phyloP scores from a whole-genome alignment of 306 rosid genomes.

The Fragaria vesca region DNA sequence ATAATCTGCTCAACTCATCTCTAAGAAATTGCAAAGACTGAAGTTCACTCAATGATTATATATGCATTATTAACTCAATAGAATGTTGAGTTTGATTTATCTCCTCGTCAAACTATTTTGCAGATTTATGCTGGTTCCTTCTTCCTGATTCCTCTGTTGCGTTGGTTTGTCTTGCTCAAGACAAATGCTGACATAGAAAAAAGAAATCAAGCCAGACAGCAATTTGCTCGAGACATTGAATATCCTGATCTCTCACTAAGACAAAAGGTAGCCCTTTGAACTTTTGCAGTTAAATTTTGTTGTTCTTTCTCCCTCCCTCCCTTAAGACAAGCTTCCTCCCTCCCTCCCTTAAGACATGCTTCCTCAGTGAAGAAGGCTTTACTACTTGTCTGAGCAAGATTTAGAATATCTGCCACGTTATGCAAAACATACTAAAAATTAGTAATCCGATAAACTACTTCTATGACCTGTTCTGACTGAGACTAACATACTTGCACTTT shows the following conservation, averaged over 20 bases:
- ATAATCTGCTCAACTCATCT: neutral
- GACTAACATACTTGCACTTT: neutral
- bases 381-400: neutral
- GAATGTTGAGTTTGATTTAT: constrained; percentile 19
- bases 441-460: neutral
- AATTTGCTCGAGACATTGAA: constrained; percentile 68
- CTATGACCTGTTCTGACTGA: neutral
- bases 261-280: constrained; percentile 58
- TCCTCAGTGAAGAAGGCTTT: neutral
- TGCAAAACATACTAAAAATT: neutral
- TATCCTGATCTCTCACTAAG: constrained; percentile 73
- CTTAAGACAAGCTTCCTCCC: no score
- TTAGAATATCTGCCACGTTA: neutral
- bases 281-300: neutral
- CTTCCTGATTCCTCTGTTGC: constrained; percentile 91
- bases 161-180: constrained; percentile 61
- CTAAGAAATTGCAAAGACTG: neutral
- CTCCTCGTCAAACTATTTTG: constrained; percentile 29
- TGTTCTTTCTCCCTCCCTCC: neutral
- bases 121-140: constrained; percentile 97
- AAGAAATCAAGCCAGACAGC: constrained; percentile 71
- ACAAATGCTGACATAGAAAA: constrained; percentile 74
- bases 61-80: neutral
- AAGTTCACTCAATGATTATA: neutral
- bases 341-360: neutral